Percentiles rank a stretch among this genome's conserved stretches.
Evolutionary conservation across 352 stramenopile species (phyloP).

Genomic region (Pythium aristosporum): DNA sequence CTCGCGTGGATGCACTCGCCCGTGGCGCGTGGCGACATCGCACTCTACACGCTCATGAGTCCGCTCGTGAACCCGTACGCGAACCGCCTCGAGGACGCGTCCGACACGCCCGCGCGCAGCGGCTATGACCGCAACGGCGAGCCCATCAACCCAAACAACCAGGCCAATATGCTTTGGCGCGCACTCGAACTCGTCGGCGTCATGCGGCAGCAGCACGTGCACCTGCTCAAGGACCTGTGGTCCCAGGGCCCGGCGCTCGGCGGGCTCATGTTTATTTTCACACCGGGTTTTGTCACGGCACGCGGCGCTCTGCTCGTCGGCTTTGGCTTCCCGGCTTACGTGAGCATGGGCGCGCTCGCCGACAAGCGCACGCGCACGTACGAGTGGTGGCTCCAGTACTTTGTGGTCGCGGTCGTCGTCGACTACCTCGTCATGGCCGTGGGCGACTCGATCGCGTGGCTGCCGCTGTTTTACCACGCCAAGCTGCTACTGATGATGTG

Average conservation of each 20-base stretch:
- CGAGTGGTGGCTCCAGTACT: conserved; percentile 89
- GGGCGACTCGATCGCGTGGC: conserved; percentile 58
- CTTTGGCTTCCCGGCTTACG: conserved; percentile 83
- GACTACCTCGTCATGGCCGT: conserved; percentile 71
- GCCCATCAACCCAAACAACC: conserved; percentile 21
- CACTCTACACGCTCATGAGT: conserved; percentile 67
- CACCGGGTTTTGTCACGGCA: conserved; percentile 77
- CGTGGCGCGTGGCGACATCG: conserved; percentile 66
- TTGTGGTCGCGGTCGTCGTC: conserved; percentile 60
- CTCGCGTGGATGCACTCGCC: conserved; percentile 83
- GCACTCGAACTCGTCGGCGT: conserved; percentile 63
- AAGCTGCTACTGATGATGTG: conserved; percentile 85
- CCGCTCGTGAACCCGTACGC: conserved; percentile 74
- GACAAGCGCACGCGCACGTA: conserved; percentile 77
- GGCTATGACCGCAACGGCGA: neutral
- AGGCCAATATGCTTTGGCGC: conserved; percentile 66
- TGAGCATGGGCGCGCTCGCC: conserved; percentile 73
- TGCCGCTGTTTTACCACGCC: conserved; percentile 86
- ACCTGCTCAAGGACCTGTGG: conserved; percentile 77
- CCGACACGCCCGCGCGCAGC: conserved; percentile 7
- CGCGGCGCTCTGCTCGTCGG: conserved; percentile 70
- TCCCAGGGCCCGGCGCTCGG: conserved; percentile 75
- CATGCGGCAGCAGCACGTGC: conserved; percentile 60
- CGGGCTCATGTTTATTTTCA: conserved; percentile 84
- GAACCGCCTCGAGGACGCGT: conserved; percentile 54